These are phyloP conservation scores for Penicillium longicatenatum DNA, from an alignment of 495 filamentous ascomycete species.

Conservation along the genomic window DNA sequence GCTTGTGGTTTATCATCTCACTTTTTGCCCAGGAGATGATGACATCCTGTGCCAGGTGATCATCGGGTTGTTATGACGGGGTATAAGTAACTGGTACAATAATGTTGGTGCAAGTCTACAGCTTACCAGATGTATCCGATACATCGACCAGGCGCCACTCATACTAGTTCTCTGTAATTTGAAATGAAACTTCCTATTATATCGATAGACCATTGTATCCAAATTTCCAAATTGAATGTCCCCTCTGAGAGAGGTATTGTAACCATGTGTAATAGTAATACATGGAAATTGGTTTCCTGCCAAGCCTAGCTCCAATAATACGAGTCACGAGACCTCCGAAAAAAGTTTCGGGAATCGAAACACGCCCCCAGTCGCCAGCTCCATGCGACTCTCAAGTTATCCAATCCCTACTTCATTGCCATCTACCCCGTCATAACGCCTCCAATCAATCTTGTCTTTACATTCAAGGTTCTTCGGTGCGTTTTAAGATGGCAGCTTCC, in stretches of 20 bases:
- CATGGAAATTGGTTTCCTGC: neutral
- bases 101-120: neutral
- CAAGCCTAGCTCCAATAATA: neutral
- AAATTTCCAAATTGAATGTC: neutral
- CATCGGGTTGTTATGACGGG: slow-evolving; percentile 16
- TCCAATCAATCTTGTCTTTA: neutral
- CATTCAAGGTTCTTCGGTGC: neutral
- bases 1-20: slow-evolving; percentile 12
- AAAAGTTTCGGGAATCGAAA: slow-evolving; percentile 26
- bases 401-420: neutral
- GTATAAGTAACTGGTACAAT: slow-evolving; percentile 13
- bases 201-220: neutral
- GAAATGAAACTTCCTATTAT: neutral
- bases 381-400: neutral
- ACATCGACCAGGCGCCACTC: neutral
- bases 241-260: neutral
- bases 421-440: neutral
- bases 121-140: neutral
- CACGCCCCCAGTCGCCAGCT: neutral
- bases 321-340: slow-evolving; percentile 29
- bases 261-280: neutral
- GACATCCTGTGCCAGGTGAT: slow-evolving; percentile 31
- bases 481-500: slow-evolving; percentile 32
- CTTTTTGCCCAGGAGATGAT: slow-evolving; percentile 23
- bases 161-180: neutral